Evolutionary conservation across 23 red algal species (phyloP), one percentile per base, ranked within the genome.

Genomic region (Agarophyton chilense): DNA sequence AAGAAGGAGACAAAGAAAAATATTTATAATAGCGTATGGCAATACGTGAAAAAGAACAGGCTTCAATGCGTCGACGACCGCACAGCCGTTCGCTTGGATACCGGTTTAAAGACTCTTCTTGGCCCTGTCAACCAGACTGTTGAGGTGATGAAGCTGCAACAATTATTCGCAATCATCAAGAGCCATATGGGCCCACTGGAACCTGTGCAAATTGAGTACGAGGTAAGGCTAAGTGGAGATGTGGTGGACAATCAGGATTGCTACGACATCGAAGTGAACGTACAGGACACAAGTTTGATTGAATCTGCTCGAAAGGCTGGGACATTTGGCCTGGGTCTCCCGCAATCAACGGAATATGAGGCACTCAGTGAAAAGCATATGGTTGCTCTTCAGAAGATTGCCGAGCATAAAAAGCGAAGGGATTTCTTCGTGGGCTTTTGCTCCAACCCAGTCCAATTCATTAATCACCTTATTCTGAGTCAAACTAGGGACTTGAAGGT

Each of bases 361-460:
- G 81, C 84, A 24, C 53, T 80, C 49, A 71, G 83, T 19, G 77
- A 84, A 43, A 82, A 78, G 50, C 76, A 85, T 78, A 46, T 84
- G 35, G 53, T 60, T 64, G 84, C 82, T 34, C 81, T 88, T 10
- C 62, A 86, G 36, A 83, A 83, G 14, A 80, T 90, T 82, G 72
- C 72, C 10, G 53, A 90, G 41, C 84, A 89, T 44, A 83, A 86
- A 32, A 86, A 75, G 32, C 52, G 95, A 40, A 74, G 95, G 25
- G 95, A 94, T 45, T 98, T 98, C 58, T 98, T 94, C 28, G 57
- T 72, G 0, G 81, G 84, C 51, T 98, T 98, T 80, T 89, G 91
- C 6, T 82, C 66, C 5, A 77, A 93, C 46, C 95, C 95, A 16
- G 86, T 91, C 4, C 81, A 94, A 78, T 94, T 94, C 47, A 86